phyloP scores from a whole-genome alignment of 2,329 filamentous ascomycete species.

The Monosporascus sp. region DNA sequence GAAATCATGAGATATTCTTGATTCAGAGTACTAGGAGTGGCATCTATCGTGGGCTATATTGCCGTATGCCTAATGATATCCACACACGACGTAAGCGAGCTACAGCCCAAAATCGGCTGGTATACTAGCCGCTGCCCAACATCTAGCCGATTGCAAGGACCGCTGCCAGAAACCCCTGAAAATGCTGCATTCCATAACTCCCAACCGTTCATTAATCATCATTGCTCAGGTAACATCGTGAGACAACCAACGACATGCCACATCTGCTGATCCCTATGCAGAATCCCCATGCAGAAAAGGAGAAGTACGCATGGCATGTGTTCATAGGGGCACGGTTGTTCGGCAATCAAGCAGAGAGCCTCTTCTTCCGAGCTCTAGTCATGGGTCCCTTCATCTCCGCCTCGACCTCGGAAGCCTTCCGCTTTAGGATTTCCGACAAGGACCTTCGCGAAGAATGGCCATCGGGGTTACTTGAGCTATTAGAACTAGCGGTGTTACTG shows the following conservation, averaged over 20 bases:
- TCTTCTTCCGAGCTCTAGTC: constrained; percentile 9
- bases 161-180: not conserved
- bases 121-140: not conserved
- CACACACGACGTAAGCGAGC: too few species aligned
- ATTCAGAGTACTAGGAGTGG: not conserved
- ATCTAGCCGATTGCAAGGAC: not conserved
- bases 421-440: constrained; percentile 6
- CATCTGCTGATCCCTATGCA: too few species aligned
- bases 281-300: too few species aligned
- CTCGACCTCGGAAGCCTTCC: constrained; percentile 5
- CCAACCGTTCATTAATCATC: not conserved
- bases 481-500: not conserved
- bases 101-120: too few species aligned
- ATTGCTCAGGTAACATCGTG: not conserved
- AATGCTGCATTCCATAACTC: not conserved
- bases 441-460: not conserved
- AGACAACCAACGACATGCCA: not conserved
- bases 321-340: too few species aligned
- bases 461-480: not conserved
- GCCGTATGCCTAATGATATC: not conserved
- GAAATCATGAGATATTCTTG: not conserved
- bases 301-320: too few species aligned
- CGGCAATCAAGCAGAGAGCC: not conserved
- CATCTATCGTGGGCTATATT: not conserved
- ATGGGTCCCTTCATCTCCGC: constrained; percentile 5